These are phyloP conservation scores for Saccharomyces hybrid DNA, from an alignment of 1,139 yeast species.

Conservation along the genomic window DNA sequence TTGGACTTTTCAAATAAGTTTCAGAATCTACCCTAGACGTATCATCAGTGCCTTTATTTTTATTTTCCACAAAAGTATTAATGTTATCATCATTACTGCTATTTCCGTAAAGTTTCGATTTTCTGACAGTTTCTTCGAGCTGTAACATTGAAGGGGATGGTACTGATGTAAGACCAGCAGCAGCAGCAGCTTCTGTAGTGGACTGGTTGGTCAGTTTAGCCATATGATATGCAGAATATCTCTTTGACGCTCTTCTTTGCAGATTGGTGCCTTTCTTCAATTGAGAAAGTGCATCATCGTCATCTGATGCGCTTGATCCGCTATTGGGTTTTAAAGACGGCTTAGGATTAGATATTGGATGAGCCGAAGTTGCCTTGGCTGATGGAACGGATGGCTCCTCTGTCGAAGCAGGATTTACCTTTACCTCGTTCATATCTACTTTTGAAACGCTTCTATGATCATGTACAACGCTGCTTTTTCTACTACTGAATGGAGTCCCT, in stretches of 20 bases:
- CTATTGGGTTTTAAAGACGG: background rate
- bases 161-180: constrained; percentile 21
- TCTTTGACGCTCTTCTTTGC: constrained; percentile 77
- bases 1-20: background rate
- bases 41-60: background rate
- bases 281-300: constrained; percentile 50
- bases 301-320: constrained; percentile 32
- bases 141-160: constrained; percentile 3
- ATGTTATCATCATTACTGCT: constrained; percentile 1
- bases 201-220: constrained; percentile 61
- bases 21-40: background rate
- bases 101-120: constrained; percentile 3
- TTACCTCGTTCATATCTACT: background rate
- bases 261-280: constrained; percentile 74
- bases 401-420: background rate
- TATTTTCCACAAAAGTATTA: constrained; percentile 13
- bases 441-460: constrained; percentile 1
- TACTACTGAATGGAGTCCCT: constrained; percentile 3
- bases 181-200: constrained; percentile 31
- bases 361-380: background rate
- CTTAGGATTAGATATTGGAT: background rate
- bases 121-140: background rate
- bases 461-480: constrained; percentile 1
- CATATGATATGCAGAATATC: constrained; percentile 90
- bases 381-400: background rate